A percentile compares a stretch with the other conserved stretches of the same genome.
Conservation (phyloP, 2,329 filamentous ascomycete species). For the Arthroderma sp. region DNA sequence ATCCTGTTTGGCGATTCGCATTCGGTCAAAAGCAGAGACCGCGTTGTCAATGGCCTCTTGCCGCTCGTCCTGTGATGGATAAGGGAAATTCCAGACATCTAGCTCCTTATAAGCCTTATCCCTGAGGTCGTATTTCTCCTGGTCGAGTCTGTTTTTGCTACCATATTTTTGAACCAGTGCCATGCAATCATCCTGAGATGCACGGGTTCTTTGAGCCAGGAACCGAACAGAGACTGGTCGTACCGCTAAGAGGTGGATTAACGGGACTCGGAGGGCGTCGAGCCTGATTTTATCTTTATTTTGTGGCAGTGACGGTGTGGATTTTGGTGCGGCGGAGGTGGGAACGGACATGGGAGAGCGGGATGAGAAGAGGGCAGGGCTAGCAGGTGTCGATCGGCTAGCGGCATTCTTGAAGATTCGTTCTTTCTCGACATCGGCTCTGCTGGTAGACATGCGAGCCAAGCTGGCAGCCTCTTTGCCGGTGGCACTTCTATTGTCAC, state of each 20-base stretch:
- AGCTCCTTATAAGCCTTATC: conserved; percentile 50
- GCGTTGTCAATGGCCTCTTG: conserved; percentile 49
- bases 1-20: conserved; percentile 46
- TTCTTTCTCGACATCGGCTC: conserved; percentile 30
- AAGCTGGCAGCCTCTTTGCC: conserved; percentile 18
- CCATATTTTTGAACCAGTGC: conserved; percentile 41
- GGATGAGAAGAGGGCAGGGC: conserved; percentile 26
- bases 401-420: conserved; percentile 25
- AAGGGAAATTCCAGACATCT: conserved; percentile 49
- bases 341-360: conserved; percentile 23
- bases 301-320: conserved; percentile 26
- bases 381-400: conserved; percentile 29
- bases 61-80: conserved; percentile 42
- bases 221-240: conserved; percentile 35
- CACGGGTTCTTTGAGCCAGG: conserved; percentile 34
- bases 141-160: conserved; percentile 34
- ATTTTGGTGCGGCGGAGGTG: conserved; percentile 29
- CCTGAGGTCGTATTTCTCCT: conserved; percentile 40
- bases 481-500: conserved; percentile 21
- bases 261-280: conserved; percentile 32
- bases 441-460: conserved; percentile 23
- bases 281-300: conserved; percentile 26
- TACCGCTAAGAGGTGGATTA: conserved; percentile 43
- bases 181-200: conserved; percentile 36
- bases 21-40: conserved; percentile 49